Base-by-base conservation (phyloP, 306 rosid genomes). In the Prunus mume region DNA sequence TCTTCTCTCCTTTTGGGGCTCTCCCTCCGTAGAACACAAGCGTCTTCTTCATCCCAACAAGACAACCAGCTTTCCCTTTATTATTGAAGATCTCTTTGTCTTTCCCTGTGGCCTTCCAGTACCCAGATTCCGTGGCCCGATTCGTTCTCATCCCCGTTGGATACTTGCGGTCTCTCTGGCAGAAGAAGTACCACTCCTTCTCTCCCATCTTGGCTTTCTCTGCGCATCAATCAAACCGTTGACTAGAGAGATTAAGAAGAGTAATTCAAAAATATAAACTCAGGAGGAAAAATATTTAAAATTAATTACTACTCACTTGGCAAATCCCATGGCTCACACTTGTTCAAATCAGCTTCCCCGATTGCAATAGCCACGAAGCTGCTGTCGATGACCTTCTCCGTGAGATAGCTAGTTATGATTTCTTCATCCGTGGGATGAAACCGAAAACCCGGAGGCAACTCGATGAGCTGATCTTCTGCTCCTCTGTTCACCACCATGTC, bases 21-120 rank as follows among this genome's bases (percentile, higher is more conserved):
- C 99, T 88, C 13, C 99, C 99, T 82, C 18, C 85, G 62, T 95
- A 95, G 84, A 95, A 95, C 20, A 92, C 99, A 14, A 95, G 92
- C 30, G 99, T 95, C 78, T 95, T 95, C 88, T 95, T 95, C 99
- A 95, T 92, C 34, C 99, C 99, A 14, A 88, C 96, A 15, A 95
- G 92, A 64, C 82, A 85, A 1, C 55, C 51, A 0, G 79, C 76
- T 75, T 85, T 89, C 6, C 89, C 89, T 76, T 25, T 61, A 13
- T 25, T 49, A 4, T 83, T 87, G 87, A 22, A 89, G 66, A 95
- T 91, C 79, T 92, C 97, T 19, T 79, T 87, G 17, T 95, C 99
- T 77, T 95, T 95, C 5, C 99, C 99, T 0, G 99, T 95, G 15
- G 99, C 99, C 71, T 95, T 95, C 99, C 99, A 95, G 69, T 95